These are phyloP conservation scores for Lolium multiflorum DNA, from an alignment of 176 grass and related monocot species.

Conservation along the genomic window DNA sequence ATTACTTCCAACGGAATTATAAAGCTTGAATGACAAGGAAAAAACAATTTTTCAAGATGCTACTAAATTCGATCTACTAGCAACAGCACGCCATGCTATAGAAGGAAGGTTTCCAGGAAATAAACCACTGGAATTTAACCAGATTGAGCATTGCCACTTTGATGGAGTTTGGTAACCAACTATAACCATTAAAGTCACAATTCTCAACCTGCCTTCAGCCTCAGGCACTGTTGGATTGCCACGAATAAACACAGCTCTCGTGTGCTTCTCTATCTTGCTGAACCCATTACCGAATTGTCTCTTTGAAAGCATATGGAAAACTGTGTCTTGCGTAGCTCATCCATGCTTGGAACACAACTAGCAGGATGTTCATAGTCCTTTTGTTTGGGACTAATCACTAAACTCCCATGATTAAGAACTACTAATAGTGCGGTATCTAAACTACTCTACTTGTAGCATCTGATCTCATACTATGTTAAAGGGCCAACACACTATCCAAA, in stretches of 20 bases:
- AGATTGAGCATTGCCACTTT: not conserved
- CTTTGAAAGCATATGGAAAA: no score
- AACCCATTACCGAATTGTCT: no score
- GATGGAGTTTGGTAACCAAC: conserved; percentile 10
- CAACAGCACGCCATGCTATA: not conserved
- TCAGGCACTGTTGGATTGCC: conserved; percentile 18
- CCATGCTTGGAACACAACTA: not conserved
- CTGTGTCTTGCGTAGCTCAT: not conserved
- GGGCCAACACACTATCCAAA: not conserved
- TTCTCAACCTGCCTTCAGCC: conserved; percentile 19
- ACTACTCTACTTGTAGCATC: not conserved
- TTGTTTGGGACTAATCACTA: conserved; percentile 2
- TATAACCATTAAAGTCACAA: not conserved
- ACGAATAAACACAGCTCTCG: not conserved
- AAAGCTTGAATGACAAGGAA: not conserved
- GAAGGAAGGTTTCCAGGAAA: not conserved
- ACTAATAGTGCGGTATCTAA: not conserved
- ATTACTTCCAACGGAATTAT: not conserved
- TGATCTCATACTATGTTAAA: not conserved
- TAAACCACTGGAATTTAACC: not conserved
- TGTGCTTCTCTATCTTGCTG: not conserved
- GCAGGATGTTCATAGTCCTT: not conserved
- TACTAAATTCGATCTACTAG: not conserved
- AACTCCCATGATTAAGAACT: not conserved
- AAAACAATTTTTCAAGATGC: not conserved